Evolutionary conservation across 768 basidiomycete genomes (phyloP).

Genomic region (Tulasnella sp.): DNA sequence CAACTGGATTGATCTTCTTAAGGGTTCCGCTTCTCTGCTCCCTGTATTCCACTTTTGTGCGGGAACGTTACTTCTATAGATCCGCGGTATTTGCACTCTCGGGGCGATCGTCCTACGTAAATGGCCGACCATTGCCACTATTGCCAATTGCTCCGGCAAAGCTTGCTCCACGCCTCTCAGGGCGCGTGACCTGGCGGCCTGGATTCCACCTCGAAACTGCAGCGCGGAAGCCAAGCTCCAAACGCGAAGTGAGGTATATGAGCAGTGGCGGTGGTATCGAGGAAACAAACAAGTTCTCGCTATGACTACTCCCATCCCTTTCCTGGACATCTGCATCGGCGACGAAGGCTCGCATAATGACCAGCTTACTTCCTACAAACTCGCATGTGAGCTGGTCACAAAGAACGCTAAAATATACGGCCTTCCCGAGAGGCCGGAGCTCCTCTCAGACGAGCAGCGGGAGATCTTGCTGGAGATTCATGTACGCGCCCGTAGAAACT

Average conservation of each 20-base stretch:
- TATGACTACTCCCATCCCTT: constrained; percentile 31
- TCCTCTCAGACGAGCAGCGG: constrained; percentile 46
- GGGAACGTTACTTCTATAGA: not conserved
- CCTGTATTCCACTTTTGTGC: not conserved
- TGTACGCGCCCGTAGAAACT: constrained; percentile 34
- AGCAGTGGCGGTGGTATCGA: constrained; percentile 6
- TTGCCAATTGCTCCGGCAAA: not conserved
- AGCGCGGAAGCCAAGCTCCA: not conserved
- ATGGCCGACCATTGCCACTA: not conserved
- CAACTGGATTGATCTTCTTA: constrained; percentile 14
- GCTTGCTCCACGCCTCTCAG: not conserved
- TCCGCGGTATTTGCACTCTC: not conserved
- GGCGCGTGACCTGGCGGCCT: not conserved
- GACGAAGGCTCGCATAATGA: constrained; percentile 37
- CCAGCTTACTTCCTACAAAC: constrained; percentile 38
- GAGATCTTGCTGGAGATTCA: constrained; percentile 44
- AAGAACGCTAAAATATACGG: constrained; percentile 46
- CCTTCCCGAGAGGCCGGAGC: constrained; percentile 41
- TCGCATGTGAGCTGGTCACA: constrained; percentile 39
- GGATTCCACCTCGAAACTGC: not conserved
- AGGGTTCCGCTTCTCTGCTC: not conserved
- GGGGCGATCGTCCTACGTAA: not conserved
- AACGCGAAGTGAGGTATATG: not conserved
- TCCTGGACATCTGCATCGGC: constrained; percentile 48
- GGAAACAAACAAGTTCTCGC: constrained; percentile 1